These are phyloP conservation scores for Elsinoe australis DNA, from an alignment of 2,329 filamentous ascomycete species.

Conservation along the genomic window DNA sequence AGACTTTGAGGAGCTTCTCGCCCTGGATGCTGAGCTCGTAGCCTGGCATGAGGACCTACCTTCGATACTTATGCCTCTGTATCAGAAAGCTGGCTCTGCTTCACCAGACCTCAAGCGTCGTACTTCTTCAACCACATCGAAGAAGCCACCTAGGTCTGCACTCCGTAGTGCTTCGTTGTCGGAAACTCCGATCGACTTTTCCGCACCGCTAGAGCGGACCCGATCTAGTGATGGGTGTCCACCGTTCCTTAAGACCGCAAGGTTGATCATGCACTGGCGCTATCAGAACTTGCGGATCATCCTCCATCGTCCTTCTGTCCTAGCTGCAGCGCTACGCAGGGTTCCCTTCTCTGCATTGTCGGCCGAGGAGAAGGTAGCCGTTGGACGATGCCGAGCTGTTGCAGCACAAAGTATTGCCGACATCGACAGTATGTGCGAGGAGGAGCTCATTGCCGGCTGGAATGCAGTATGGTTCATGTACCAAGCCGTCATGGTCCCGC, in stretches of 20 bases:
- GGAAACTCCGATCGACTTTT: slow-evolving; percentile 44
- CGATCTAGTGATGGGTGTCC: slow-evolving; percentile 42
- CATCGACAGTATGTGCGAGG: slow-evolving; percentile 60
- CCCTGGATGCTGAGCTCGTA: slow-evolving; percentile 59
- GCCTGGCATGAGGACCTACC: slow-evolving; percentile 67
- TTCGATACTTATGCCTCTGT: slow-evolving; percentile 29
- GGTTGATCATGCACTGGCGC: slow-evolving; percentile 73
- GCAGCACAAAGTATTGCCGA: slow-evolving; percentile 65
- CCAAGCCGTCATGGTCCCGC: slow-evolving; percentile 70
- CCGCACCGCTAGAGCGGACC: slow-evolving; percentile 51
- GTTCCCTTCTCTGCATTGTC: slow-evolving; percentile 45
- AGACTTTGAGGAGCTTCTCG: slow-evolving; percentile 56
- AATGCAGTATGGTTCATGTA: slow-evolving; percentile 77
- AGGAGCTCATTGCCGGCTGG: slow-evolving; percentile 71
- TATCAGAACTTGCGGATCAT: slow-evolving; percentile 72
- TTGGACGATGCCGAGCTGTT: slow-evolving; percentile 61
- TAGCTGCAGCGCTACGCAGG: slow-evolving; percentile 52
- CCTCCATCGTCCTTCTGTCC: slow-evolving; percentile 63
- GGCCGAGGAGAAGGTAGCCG: slow-evolving; percentile 59
- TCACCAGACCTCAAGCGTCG: slow-evolving; percentile 18
- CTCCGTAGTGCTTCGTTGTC: background rate
- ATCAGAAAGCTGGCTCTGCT: slow-evolving; percentile 12
- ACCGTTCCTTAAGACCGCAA: slow-evolving; percentile 60
- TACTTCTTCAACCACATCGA: slow-evolving; percentile 17
- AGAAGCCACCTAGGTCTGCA: background rate